Percentiles rank a stretch among this genome's conserved stretches.
Evolutionary conservation across 495 filamentous ascomycete genomes (phyloP).

Genomic region (Penicillium angulare): DNA sequence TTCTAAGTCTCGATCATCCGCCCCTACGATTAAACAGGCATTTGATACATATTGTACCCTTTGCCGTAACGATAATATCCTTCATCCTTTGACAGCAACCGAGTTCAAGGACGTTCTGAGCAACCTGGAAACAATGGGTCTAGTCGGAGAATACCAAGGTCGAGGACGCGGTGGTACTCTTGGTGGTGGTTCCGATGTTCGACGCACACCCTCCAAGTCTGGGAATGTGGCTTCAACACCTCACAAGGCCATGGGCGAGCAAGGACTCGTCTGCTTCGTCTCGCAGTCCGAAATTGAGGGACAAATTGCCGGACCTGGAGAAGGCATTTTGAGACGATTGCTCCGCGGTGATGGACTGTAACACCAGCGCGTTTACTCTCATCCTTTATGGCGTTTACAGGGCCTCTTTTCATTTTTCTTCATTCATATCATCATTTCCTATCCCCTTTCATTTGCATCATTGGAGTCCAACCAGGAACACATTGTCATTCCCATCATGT

Average conservation of each 20-base stretch:
- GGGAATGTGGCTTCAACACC: conserved; percentile 44
- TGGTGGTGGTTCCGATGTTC: conserved; percentile 41
- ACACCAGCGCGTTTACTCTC: conserved; percentile 5
- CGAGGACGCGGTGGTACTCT: conserved; percentile 64
- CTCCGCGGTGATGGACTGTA: conserved; percentile 43
- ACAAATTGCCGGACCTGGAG: conserved; percentile 67
- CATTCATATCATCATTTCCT: neutral
- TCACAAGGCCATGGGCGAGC: conserved; percentile 59
- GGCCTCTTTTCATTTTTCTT: neutral
- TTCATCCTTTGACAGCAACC: conserved; percentile 81
- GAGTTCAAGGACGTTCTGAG: conserved; percentile 95
- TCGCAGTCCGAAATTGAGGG: conserved; percentile 72
- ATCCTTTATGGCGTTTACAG: neutral
- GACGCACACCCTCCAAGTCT: conserved; percentile 59
- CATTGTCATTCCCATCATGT: conserved; percentile 17
- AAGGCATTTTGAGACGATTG: conserved; percentile 46
- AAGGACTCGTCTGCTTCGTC: conserved; percentile 71
- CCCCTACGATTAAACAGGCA: conserved; percentile 73
- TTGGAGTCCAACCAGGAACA: conserved; percentile 2
- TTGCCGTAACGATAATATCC: conserved; percentile 77
- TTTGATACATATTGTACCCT: conserved; percentile 76
- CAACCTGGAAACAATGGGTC: conserved; percentile 78
- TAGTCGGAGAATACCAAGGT: conserved; percentile 73
- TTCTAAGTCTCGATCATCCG: conserved; percentile 52
- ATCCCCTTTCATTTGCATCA: conserved; percentile 4